A percentile compares a stretch with the other conserved stretches of the same genome.
These are phyloP conservation scores for Pichia rugopelliculosa DNA, from an alignment of 805 yeast species.

Conservation along the genomic window DNA sequence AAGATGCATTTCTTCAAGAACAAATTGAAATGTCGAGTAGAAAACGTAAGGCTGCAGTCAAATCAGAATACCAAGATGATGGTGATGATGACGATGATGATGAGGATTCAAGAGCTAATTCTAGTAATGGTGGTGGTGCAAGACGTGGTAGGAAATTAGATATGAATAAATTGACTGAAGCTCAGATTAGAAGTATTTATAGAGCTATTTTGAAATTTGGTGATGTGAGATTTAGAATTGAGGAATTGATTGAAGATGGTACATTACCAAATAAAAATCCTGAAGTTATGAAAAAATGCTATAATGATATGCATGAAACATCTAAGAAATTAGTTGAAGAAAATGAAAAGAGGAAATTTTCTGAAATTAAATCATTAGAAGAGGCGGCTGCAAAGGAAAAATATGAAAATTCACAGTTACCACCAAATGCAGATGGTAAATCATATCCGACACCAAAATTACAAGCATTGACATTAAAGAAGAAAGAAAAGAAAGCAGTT, in stretches of 20 bases:
- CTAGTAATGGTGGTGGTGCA: not conserved
- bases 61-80: constrained; percentile 35
- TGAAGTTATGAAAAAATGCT: constrained; percentile 65
- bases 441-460: constrained; percentile 27
- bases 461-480: constrained; percentile 40
- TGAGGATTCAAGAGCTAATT: constrained; percentile 20
- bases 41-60: constrained; percentile 61
- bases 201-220: constrained; percentile 78
- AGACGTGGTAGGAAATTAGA: constrained; percentile 31
- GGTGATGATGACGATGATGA: constrained; percentile 32
- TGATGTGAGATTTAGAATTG: constrained; percentile 69
- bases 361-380: constrained; percentile 51
- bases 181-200: constrained; percentile 81
- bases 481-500: constrained; percentile 83
- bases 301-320: constrained; percentile 57
- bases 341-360: constrained; percentile 58
- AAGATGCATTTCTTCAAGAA: constrained; percentile 79
- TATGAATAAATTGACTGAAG: constrained; percentile 60
- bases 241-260: constrained; percentile 83
- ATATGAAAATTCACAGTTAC: constrained; percentile 28
- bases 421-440: constrained; percentile 23
- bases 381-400: constrained; percentile 51
- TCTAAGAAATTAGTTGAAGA: constrained; percentile 55
- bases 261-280: constrained; percentile 79
- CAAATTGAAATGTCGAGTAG: constrained; percentile 84